A percentile compares a stretch with the other conserved stretches of the same genome.
Evolutionary conservation across 345 rosid species (phyloP).

Genomic region (Xanthoceras sorbifolium): DNA sequence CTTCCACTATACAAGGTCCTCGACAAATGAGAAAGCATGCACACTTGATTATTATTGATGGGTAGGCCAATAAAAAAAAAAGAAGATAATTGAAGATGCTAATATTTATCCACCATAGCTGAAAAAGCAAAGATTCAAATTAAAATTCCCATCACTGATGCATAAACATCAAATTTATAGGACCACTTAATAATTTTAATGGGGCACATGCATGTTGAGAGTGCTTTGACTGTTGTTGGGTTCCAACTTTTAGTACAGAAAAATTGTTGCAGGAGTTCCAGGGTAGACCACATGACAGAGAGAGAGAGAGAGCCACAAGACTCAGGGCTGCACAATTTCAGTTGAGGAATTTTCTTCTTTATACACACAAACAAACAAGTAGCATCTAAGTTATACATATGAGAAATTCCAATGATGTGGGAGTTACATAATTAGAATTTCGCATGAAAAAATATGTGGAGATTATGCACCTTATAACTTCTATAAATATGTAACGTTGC

Average conservation of each 20-base stretch:
- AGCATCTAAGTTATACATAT: no score
- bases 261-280: neutral
- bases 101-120: neutral
- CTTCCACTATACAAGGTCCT: conserved; percentile 3
- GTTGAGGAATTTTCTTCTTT: neutral
- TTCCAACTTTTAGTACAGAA: neutral
- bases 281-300: neutral
- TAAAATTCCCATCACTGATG: conserved; percentile 1
- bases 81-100: neutral
- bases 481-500: no score
- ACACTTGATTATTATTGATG: neutral
- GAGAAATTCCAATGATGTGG: no score
- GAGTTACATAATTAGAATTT: no score
- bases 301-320: neutral
- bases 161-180: neutral
- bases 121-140: neutral
- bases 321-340: neutral
- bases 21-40: neutral
- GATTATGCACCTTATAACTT: no score
- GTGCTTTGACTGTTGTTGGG: neutral
- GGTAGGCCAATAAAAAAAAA: neutral
- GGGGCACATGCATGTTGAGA: neutral
- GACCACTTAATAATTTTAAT: neutral
- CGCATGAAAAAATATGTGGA: no score
- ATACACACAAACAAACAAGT: no score